Percentiles rank a stretch among this genome's conserved stretches.
Evolutionary conservation across 2,329 filamentous ascomycete species (phyloP).

Genomic region (Verticillium alfalfae): DNA sequence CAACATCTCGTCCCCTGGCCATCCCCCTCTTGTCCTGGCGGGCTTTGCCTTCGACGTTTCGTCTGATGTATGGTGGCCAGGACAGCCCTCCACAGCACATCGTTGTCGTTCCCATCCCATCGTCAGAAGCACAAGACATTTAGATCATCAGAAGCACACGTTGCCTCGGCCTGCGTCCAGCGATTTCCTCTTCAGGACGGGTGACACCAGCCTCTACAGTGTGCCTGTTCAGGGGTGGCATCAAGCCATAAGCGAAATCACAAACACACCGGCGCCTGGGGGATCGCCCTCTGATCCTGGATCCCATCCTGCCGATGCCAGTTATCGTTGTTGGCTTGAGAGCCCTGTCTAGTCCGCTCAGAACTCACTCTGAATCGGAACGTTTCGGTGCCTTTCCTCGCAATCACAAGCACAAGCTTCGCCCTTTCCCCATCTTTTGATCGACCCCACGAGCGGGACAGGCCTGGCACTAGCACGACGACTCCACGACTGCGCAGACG

Average conservation of each 20-base stretch:
- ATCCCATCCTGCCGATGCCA: background rate
- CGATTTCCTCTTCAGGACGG: background rate
- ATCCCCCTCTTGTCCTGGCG: background rate
- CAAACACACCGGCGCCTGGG: conserved; percentile 1
- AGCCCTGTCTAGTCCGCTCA: too few species aligned
- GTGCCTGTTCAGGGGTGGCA: background rate
- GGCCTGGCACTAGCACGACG: background rate
- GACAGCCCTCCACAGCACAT: background rate
- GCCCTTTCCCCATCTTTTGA: background rate
- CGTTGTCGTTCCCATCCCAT: background rate
- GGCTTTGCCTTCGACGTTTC: background rate
- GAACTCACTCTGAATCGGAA: background rate
- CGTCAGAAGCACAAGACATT: background rate
- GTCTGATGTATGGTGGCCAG: background rate
- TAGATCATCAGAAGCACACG: background rate
- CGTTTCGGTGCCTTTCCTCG: background rate
- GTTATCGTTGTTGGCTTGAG: background rate
- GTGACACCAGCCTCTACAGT: background rate
- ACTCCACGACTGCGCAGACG: background rate
- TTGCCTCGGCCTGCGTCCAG: background rate
- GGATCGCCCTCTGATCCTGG: background rate
- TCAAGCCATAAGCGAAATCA: conserved; percentile 1
- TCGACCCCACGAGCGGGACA: background rate
- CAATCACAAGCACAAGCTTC: background rate
- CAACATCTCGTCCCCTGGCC: background rate